Percentiles rank a stretch among this genome's conserved stretches.
phyloP scores from a whole-genome alignment of 345 rosid genomes.

The Populus alba region DNA sequence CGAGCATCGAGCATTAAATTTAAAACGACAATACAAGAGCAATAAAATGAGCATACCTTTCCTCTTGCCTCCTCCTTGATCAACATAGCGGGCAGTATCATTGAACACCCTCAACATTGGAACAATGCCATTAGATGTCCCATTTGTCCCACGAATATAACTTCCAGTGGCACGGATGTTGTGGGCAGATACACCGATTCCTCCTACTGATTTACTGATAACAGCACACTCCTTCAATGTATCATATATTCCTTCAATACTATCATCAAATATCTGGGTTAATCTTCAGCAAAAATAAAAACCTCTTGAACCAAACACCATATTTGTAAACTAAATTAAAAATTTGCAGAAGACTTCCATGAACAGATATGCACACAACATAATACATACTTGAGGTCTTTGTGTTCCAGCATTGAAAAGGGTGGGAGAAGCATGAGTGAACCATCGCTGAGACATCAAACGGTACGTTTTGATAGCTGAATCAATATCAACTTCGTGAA shows the following conservation, averaged over 20 bases:
- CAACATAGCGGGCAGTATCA: conserved; percentile 87
- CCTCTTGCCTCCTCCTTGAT: conserved; percentile 88
- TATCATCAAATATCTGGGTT: conserved; percentile 33
- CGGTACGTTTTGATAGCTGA: conserved; percentile 74
- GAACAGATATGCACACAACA: background rate
- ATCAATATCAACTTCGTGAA: conserved; percentile 73
- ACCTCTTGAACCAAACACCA: background rate
- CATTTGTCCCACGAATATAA: conserved; percentile 75
- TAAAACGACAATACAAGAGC: background rate
- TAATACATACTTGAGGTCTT: conserved; percentile 62
- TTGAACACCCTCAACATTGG: conserved; percentile 80
- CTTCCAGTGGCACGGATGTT: conserved; percentile 81
- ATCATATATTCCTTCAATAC: conserved; percentile 91
- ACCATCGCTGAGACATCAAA: conserved; percentile 93
- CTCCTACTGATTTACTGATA: conserved; percentile 92
- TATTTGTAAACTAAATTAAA: background rate
- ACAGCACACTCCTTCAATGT: conserved; percentile 93
- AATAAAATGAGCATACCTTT: conserved; percentile 45
- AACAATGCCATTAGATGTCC: conserved; percentile 78
- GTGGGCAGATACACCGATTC: conserved; percentile 86
- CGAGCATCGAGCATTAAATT: background rate
- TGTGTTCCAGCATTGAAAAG: conserved; percentile 93
- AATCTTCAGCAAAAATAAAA: background rate
- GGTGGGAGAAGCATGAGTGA: conserved; percentile 95
- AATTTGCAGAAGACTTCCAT: background rate